phyloP scores from a whole-genome alignment of 805 yeast genomes.

The Wickerhamiella shivajii region DNA sequence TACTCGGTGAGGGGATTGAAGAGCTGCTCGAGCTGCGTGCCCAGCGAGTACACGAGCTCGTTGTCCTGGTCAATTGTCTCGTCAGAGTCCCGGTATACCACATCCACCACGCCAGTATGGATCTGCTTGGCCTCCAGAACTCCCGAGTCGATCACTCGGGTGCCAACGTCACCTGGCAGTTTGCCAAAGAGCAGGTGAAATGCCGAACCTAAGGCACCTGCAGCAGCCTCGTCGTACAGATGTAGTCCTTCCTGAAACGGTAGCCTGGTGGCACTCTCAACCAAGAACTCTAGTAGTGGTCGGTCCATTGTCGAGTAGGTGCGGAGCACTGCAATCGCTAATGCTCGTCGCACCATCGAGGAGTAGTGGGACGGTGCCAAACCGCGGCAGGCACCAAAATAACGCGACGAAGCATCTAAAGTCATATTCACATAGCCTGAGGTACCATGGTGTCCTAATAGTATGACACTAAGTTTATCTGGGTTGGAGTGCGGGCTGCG shows the following conservation, averaged over 20 bases:
- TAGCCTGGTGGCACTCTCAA: constrained; percentile 5
- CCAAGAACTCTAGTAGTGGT: constrained; percentile 11
- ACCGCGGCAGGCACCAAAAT: constrained; percentile 67
- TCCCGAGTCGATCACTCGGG: constrained; percentile 41
- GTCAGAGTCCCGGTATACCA: constrained; percentile 47
- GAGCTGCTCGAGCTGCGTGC: constrained; percentile 73
- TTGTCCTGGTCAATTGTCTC: constrained; percentile 51
- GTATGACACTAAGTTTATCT: constrained; percentile 19
- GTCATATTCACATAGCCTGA: constrained; percentile 45
- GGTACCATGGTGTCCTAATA: constrained; percentile 40
- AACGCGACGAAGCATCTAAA: constrained; percentile 45
- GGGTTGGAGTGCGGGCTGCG: constrained; percentile 14
- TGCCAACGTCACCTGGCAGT: constrained; percentile 45
- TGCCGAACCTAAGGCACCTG: constrained; percentile 61
- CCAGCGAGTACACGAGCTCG: constrained; percentile 57
- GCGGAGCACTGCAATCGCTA: constrained; percentile 61
- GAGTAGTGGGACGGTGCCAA: constrained; percentile 34
- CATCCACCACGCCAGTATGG: constrained; percentile 50
- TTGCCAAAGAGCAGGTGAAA: constrained; percentile 41
- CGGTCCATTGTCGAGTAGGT: constrained; percentile 45
- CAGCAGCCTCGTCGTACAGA: constrained; percentile 63
- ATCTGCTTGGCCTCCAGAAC: constrained; percentile 36
- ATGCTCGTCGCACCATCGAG: constrained; percentile 52
- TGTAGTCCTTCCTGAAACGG: constrained; percentile 1
- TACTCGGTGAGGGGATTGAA: constrained; percentile 86